A percentile compares a stretch with the other conserved stretches of the same genome.
Evolutionary conservation across 768 basidiomycete genomes (phyloP).

Genomic region (Lepiota venenata): DNA sequence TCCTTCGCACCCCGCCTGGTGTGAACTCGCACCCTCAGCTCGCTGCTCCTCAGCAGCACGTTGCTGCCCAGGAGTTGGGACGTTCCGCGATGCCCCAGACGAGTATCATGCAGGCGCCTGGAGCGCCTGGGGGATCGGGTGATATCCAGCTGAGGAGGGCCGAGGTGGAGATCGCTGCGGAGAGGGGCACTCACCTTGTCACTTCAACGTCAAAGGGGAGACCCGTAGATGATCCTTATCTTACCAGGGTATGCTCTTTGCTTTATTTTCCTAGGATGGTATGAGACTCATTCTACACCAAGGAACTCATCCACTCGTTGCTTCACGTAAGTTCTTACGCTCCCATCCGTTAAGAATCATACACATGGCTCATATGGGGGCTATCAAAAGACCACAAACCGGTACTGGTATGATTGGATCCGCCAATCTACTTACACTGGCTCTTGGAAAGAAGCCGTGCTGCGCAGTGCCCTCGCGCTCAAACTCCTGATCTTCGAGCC

Average conservation of each 20-base stretch:
- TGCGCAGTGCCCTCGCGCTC: slow-evolving; percentile 88
- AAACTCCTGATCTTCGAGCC: slow-evolving; percentile 94
- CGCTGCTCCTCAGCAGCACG: neutral
- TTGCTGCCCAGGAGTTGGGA: neutral
- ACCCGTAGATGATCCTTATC: slow-evolving; percentile 53
- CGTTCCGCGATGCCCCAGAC: neutral
- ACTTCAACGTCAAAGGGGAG: neutral
- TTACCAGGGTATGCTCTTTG: slow-evolving; percentile 63
- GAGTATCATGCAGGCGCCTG: neutral
- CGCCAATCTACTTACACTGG: slow-evolving; percentile 86
- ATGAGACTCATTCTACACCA: neutral
- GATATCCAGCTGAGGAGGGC: too few relatives aligned
- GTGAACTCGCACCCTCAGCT: slow-evolving; percentile 8
- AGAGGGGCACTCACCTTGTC: neutral
- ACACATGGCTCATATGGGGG: neutral
- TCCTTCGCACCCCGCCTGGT: slow-evolving; percentile 66
- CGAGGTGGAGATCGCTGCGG: neutral
- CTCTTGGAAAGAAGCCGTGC: slow-evolving; percentile 93
- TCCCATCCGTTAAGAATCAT: neutral
- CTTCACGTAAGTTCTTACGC: slow-evolving; percentile 41
- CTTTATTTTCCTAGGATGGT: slow-evolving; percentile 23
- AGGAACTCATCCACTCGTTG: slow-evolving; percentile 57
- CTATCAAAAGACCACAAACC: slow-evolving; percentile 54
- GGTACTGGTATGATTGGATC: slow-evolving; percentile 90
- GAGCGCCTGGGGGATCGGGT: neutral